Evolutionary conservation across 805 yeast genomes (phyloP).

Genomic region (Lachancea sp.): DNA sequence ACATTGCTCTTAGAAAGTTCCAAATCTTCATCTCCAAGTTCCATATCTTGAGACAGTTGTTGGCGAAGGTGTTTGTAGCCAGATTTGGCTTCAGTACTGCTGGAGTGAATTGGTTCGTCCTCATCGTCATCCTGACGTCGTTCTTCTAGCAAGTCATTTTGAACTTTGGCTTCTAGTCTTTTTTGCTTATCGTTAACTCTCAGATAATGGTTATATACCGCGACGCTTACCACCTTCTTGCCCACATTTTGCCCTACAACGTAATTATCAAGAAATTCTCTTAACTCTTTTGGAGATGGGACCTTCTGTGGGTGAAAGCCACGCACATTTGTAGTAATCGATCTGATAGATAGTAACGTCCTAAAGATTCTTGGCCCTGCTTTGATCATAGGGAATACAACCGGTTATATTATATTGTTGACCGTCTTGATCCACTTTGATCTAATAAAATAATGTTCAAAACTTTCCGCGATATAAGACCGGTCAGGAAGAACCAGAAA

Average conservation of each 20-base stretch:
- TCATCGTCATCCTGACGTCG: slow-evolving; percentile 23
- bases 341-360: not conserved
- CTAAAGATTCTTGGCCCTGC: slow-evolving; percentile 1
- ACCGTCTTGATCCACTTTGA: not conserved
- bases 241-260: slow-evolving; percentile 53
- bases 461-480: too few species aligned
- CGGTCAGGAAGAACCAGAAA: not conserved
- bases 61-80: slow-evolving; percentile 27
- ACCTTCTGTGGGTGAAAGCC: slow-evolving; percentile 18
- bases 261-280: slow-evolving; percentile 42
- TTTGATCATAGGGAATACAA: slow-evolving; percentile 3
- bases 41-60: slow-evolving; percentile 26
- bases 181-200: slow-evolving; percentile 40
- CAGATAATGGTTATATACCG: slow-evolving; percentile 52
- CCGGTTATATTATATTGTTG: too few species aligned
- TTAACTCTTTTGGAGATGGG: slow-evolving; percentile 45
- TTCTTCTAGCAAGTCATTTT: slow-evolving; percentile 20
- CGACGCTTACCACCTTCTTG: slow-evolving; percentile 54
- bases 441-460: too few species aligned
- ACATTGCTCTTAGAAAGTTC: slow-evolving; percentile 52
- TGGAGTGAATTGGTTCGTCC: slow-evolving; percentile 18
- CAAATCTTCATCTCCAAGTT: slow-evolving; percentile 34
- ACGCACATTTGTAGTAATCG: not conserved
- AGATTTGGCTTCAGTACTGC: slow-evolving; percentile 28
- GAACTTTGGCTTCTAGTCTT: slow-evolving; percentile 26